These are phyloP conservation scores for Colletotrichum theobromicola DNA, from an alignment of 2,329 filamentous ascomycete species.

Conservation along the genomic window DNA sequence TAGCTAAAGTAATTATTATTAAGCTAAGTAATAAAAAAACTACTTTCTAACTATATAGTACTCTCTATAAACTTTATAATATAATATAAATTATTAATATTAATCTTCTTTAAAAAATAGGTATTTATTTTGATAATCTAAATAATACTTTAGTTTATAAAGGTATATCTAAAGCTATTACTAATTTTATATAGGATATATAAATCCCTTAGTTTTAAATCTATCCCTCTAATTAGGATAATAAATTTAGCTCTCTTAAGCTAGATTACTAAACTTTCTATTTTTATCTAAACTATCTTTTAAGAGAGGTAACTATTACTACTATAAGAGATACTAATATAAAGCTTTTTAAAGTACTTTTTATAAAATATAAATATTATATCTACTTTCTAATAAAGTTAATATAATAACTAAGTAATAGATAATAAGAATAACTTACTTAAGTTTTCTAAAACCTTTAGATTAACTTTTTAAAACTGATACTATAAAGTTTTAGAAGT, in stretches of 20 bases:
- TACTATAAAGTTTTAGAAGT: background rate
- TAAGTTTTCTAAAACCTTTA: background rate
- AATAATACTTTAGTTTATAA: too few species aligned
- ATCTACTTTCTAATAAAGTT: background rate
- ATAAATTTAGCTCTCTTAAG: background rate
- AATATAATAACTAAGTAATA: background rate
- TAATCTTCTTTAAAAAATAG: too few species aligned
- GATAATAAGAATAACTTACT: background rate
- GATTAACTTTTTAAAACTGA: background rate
- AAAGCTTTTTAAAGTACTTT: background rate
- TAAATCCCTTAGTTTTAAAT: background rate
- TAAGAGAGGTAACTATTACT: too few species aligned
- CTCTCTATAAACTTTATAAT: too few species aligned
- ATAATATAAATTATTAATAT: too few species aligned
- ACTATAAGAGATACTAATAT: too few species aligned
- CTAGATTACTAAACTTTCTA: background rate
- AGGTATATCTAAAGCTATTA: too few species aligned
- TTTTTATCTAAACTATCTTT: background rate
- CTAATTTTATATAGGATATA: too few species aligned
- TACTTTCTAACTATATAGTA: too few species aligned
- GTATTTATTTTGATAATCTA: too few species aligned
- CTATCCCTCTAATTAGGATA: background rate
- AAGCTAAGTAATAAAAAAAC: too few species aligned
- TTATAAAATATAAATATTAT: background rate
- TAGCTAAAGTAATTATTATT: too few species aligned